A percentile compares a stretch with the other conserved stretches of the same genome.
Conservation (phyloP, 1,284 basidiomycete species). For the Stygiomarasmius scandens region DNA sequence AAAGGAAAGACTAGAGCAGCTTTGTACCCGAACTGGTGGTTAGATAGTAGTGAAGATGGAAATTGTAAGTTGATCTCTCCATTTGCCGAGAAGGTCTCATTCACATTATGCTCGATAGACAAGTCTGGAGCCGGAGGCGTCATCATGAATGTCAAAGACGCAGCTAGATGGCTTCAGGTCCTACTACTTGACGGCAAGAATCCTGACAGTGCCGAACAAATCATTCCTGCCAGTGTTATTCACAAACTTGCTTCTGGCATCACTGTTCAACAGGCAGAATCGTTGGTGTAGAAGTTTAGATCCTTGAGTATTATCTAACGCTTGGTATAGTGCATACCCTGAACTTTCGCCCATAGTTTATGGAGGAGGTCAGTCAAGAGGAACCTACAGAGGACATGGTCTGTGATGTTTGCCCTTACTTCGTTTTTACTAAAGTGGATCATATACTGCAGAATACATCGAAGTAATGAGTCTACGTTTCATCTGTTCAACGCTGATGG, state of each 20-base stretch:
- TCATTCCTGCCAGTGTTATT: conserved; percentile 22
- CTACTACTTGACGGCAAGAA: conserved; percentile 21
- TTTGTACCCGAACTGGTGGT: conserved; percentile 5
- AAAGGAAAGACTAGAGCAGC: conserved; percentile 11
- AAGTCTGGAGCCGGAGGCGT: conserved; percentile 19
- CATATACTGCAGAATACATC: neutral
- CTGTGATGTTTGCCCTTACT: conserved; percentile 2
- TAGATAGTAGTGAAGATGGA: conserved; percentile 17
- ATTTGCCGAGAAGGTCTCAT: neutral
- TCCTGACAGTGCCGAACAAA: conserved; percentile 16
- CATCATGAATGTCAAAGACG: conserved; percentile 20
- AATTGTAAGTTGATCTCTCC: conserved; percentile 10
- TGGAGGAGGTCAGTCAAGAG: conserved; percentile 14
- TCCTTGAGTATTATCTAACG: neutral
- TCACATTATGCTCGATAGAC: neutral
- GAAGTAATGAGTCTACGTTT: neutral
- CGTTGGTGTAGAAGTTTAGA: conserved; percentile 5
- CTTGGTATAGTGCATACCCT: conserved; percentile 10
- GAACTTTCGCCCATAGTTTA: conserved; percentile 17
- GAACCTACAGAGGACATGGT: conserved; percentile 18
- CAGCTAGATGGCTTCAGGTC: conserved; percentile 24
- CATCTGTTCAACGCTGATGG: neutral
- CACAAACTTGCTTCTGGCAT: conserved; percentile 18
- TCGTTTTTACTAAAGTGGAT: neutral
- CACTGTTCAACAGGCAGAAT: conserved; percentile 10